Conservation (phyloP, 495 filamentous ascomycete species). For the Podospora pseudopauciseta region DNA sequence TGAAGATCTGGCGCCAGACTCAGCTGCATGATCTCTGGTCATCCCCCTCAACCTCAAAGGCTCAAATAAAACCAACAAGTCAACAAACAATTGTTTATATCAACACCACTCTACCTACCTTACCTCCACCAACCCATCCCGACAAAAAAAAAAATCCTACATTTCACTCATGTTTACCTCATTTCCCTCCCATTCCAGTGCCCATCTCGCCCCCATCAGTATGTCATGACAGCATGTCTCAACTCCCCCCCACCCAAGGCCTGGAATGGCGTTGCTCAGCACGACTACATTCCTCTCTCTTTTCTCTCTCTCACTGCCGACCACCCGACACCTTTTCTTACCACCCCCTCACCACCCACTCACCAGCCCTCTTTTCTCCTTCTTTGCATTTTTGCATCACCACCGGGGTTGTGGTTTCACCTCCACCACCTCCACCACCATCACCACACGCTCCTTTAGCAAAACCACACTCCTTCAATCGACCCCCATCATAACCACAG, state of each 20-base stretch:
- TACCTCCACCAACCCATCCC: background rate
- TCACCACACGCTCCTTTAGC: background rate
- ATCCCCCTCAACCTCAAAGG: background rate
- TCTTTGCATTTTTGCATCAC: background rate
- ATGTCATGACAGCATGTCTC: background rate
- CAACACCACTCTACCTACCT: background rate
- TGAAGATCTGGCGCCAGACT: background rate
- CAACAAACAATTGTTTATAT: background rate
- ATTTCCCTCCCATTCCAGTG: background rate
- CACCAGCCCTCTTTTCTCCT: background rate
- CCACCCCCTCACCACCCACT: background rate
- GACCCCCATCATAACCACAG: background rate
- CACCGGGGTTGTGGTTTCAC: background rate
- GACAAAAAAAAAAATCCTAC: background rate
- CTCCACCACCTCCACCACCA: background rate
- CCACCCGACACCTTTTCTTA: background rate
- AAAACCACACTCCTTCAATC: background rate
- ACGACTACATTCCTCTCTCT: slow-evolving; percentile 8
- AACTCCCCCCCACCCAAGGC: background rate
- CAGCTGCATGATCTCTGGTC: background rate
- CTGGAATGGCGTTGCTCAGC: slow-evolving; percentile 7
- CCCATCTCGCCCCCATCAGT: background rate
- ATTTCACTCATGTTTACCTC: background rate
- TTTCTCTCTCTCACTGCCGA: background rate
- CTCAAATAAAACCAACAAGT: background rate